Conservation (phyloP, 106 monocot genomes). For the Narthecium ossifragum region DNA sequence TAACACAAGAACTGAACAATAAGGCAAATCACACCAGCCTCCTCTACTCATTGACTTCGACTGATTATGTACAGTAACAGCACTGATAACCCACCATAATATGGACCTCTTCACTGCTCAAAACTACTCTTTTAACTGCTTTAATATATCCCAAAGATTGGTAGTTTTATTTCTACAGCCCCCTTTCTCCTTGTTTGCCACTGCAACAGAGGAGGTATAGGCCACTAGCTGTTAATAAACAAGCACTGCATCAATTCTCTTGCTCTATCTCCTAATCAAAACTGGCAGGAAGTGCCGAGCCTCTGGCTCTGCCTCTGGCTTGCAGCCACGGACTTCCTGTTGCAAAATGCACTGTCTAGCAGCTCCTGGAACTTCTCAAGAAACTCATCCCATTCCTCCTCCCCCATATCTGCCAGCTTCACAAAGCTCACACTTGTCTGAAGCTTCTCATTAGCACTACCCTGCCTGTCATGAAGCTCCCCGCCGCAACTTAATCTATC, state of each 20-base stretch:
- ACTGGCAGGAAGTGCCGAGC: slow-evolving; percentile 68
- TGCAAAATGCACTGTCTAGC: slow-evolving; percentile 30
- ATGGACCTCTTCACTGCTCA: too few relatives aligned
- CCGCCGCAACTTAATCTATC: slow-evolving; percentile 5
- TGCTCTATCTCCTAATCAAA: slow-evolving; percentile 36
- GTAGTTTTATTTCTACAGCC: too few relatives aligned
- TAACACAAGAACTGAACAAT: too few relatives aligned
- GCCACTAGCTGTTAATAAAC: slow-evolving; percentile 1
- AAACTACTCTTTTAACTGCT: too few relatives aligned
- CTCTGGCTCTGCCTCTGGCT: slow-evolving; percentile 40
- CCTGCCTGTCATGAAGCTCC: slow-evolving; percentile 18
- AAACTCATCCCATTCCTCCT: slow-evolving; percentile 70
- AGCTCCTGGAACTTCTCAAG: slow-evolving; percentile 74
- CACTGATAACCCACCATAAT: too few relatives aligned
- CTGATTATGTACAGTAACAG: too few relatives aligned
- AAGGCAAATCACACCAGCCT: too few relatives aligned
- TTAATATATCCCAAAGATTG: too few relatives aligned
- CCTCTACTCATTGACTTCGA: too few relatives aligned
- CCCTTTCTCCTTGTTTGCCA: slow-evolving; percentile 10
- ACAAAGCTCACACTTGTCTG: slow-evolving; percentile 58
- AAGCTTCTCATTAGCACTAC: slow-evolving; percentile 63
- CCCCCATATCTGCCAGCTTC: slow-evolving; percentile 63
- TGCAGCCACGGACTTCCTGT: slow-evolving; percentile 18
- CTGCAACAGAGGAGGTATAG: slow-evolving; percentile 11
- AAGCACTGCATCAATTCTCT: slow-evolving; percentile 7